Conservation (phyloP, 2,329 filamentous ascomycete genomes). For the Paracoccidioides brasiliensis region DNA sequence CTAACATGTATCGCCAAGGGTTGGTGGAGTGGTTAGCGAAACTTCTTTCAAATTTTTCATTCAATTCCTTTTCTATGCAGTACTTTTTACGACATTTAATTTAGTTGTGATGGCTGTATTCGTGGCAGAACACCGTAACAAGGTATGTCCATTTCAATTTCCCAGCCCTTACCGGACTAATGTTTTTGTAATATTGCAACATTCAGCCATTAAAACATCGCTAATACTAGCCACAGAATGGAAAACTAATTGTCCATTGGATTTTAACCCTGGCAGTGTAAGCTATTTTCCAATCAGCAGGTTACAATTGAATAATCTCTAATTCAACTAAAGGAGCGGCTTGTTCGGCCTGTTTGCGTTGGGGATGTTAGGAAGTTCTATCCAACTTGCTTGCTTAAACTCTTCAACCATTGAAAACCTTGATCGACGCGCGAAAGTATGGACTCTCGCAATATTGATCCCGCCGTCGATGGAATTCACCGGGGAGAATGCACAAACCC, state of each 20-base stretch:
- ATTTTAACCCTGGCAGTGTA: constrained; percentile 53
- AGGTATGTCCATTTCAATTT: constrained; percentile 34
- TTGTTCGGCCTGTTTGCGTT: constrained; percentile 72
- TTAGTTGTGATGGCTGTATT: constrained; percentile 54
- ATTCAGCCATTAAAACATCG: not conserved
- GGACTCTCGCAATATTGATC: constrained; percentile 63
- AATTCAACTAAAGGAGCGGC: constrained; percentile 32
- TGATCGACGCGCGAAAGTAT: constrained; percentile 45
- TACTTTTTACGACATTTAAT: constrained; percentile 51
- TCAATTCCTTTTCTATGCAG: constrained; percentile 67
- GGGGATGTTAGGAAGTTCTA: constrained; percentile 61
- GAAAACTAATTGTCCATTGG: constrained; percentile 45
- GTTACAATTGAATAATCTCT: constrained; percentile 1
- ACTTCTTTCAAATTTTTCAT: constrained; percentile 83
- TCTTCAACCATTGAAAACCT: constrained; percentile 76
- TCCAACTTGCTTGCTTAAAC: constrained; percentile 58
- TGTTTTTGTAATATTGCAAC: not conserved
- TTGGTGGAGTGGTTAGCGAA: constrained; percentile 84
- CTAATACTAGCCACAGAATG: constrained; percentile 17
- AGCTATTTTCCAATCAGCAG: constrained; percentile 12
- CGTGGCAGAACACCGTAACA: constrained; percentile 41
- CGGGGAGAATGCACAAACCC: constrained; percentile 25
- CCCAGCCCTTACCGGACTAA: no score
- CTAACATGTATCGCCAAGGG: constrained; percentile 37
- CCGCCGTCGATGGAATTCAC: constrained; percentile 33